Conservation (phyloP, 169 alveolate species). For the Eimeria falciformis region DNA sequence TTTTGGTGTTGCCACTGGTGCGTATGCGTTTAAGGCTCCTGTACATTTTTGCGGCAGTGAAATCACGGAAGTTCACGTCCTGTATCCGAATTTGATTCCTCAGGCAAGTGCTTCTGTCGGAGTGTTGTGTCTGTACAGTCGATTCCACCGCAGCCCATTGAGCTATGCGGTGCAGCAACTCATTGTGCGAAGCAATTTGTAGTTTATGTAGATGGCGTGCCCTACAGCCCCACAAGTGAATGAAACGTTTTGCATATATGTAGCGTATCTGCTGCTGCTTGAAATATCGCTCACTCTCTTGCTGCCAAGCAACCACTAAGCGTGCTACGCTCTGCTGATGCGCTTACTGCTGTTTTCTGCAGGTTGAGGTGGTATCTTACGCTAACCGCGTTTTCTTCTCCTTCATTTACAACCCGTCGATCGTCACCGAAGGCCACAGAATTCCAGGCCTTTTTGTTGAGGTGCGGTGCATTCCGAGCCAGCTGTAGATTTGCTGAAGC, state of each 20-base stretch:
- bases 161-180: no score
- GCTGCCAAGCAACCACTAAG: no score
- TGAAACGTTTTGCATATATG: no score
- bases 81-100: conserved; percentile 30
- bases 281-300: no score
- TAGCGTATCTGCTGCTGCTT: no score
- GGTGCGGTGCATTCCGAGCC: conserved; percentile 6
- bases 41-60: conserved; percentile 24
- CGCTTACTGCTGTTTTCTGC: neutral
- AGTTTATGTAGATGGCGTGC: no score
- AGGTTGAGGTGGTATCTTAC: conserved; percentile 69
- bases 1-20: neutral
- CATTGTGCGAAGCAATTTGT: no score
- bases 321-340: no score
- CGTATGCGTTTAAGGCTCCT: conserved; percentile 3
- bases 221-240: no score
- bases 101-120: neutral
- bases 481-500: conserved; percentile 1
- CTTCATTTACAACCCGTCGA: conserved; percentile 28
- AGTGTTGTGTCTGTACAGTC: no score
- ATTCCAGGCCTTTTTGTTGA: conserved; percentile 35
- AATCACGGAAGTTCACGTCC: conserved; percentile 19
- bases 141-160: no score
- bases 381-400: conserved; percentile 56
- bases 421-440: conserved; percentile 36